Conservation (phyloP, 768 basidiomycete genomes). For the Podaxis rugospora region DNA sequence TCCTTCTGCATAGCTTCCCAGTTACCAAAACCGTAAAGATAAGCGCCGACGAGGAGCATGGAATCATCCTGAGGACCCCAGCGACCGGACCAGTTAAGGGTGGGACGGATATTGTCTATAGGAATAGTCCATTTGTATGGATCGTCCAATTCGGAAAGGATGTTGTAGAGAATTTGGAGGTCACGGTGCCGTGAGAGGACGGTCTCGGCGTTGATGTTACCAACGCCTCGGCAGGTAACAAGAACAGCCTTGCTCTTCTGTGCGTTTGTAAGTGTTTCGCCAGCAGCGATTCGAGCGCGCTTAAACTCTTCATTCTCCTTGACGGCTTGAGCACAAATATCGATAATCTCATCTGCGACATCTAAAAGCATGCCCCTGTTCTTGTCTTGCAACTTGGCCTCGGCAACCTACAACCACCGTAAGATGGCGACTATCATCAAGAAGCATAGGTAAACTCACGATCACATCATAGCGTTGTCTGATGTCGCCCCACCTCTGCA, state of each 20-base stretch:
- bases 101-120: slow-evolving; percentile 89
- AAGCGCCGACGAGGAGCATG: slow-evolving; percentile 92
- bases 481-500: slow-evolving; percentile 98
- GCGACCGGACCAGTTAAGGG: slow-evolving; percentile 93
- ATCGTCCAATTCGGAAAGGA: slow-evolving; percentile 70
- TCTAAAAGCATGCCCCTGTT: slow-evolving; percentile 90
- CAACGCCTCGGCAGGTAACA: slow-evolving; percentile 83
- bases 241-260: slow-evolving; percentile 98
- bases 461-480: slow-evolving; percentile 91
- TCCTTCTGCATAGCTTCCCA: slow-evolving; percentile 98
- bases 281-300: slow-evolving; percentile 66
- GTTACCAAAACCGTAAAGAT: slow-evolving; percentile 89
- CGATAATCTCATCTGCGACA: slow-evolving; percentile 89
- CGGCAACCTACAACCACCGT: slow-evolving; percentile 56
- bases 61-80: slow-evolving; percentile 94
- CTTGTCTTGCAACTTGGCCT: slow-evolving; percentile 90
- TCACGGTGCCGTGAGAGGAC: slow-evolving; percentile 87
- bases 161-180: slow-evolving; percentile 80
- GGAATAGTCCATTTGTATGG: slow-evolving; percentile 84
- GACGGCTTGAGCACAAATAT: slow-evolving; percentile 78
- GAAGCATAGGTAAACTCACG: slow-evolving; percentile 45
- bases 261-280: slow-evolving; percentile 87
- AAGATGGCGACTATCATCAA: slow-evolving; percentile 3
- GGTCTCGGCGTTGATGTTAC: slow-evolving; percentile 97
- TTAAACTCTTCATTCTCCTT: slow-evolving; percentile 82